Evolutionary conservation across 2,329 filamentous ascomycete species (phyloP).

Genomic region (Trichoderma sp.): DNA sequence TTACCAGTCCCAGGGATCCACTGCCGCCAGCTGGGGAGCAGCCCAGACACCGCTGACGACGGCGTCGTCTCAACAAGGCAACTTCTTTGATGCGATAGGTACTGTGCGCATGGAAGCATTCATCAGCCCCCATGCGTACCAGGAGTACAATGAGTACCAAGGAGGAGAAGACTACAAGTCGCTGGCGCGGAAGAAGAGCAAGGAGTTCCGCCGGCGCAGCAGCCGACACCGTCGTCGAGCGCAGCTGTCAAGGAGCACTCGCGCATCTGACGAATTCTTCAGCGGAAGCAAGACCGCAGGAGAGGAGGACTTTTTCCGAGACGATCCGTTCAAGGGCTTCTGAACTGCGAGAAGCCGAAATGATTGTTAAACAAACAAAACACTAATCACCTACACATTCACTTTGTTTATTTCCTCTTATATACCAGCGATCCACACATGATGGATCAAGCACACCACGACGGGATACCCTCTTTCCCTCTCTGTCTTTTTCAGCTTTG

Average conservation of each 20-base stretch:
- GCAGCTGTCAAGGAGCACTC: slow-evolving; percentile 47
- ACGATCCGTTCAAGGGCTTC: slow-evolving; percentile 66
- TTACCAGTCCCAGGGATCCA: slow-evolving; percentile 58
- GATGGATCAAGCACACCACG: slow-evolving; percentile 25
- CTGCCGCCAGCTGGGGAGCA: slow-evolving; percentile 49
- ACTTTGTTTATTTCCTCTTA: slow-evolving; percentile 7
- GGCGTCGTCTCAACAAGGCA: slow-evolving; percentile 55
- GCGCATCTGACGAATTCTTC: slow-evolving; percentile 54
- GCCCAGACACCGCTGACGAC: slow-evolving; percentile 54
- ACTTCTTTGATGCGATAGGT: slow-evolving; percentile 85
- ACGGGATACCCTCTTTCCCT: slow-evolving; percentile 30
- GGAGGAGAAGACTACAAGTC: slow-evolving; percentile 54
- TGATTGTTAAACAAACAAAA: neutral
- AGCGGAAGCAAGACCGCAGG: slow-evolving; percentile 50
- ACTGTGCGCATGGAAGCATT: slow-evolving; percentile 98
- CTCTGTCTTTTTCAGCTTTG: slow-evolving; percentile 19
- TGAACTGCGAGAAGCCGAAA: slow-evolving; percentile 36
- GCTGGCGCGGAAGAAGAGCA: slow-evolving; percentile 55
- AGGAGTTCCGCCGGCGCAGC: slow-evolving; percentile 54
- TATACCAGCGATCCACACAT: slow-evolving; percentile 10
- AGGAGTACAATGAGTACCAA: slow-evolving; percentile 50
- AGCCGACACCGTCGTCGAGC: slow-evolving; percentile 59
- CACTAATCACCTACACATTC: slow-evolving; percentile 9
- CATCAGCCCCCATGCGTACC: slow-evolving; percentile 65
- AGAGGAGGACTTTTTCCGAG: slow-evolving; percentile 60